Conservation (phyloP, 108 stramenopile species). For the Fistulifera solaris region DNA sequence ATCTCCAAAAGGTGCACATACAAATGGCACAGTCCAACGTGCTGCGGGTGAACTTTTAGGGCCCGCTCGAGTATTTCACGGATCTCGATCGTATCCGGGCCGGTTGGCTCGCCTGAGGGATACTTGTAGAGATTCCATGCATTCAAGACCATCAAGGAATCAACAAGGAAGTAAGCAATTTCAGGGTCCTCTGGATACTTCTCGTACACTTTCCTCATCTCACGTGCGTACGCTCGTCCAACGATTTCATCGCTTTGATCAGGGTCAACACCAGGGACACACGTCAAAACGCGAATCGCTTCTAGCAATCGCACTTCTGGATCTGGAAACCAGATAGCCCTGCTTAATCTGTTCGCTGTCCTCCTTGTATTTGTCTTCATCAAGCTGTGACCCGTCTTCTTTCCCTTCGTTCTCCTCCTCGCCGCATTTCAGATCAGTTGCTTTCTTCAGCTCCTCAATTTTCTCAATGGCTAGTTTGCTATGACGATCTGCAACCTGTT, state of each 20-base stretch:
- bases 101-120: conserved; percentile 31
- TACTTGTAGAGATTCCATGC: conserved; percentile 84
- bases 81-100: conserved; percentile 3
- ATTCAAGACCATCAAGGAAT: conserved; percentile 73
- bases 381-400: too few species aligned
- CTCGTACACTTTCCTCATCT: conserved; percentile 45
- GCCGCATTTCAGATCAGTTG: conserved; percentile 10
- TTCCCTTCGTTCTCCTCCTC: conserved; percentile 11
- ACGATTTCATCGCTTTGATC: conserved; percentile 36
- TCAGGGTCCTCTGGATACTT: conserved; percentile 63
- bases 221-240: conserved; percentile 66
- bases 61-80: background rate
- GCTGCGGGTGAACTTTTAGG: conserved; percentile 35
- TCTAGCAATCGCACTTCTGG: conserved; percentile 47
- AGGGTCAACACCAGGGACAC: conserved; percentile 59
- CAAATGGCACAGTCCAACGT: conserved; percentile 75
- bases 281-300: conserved; percentile 54
- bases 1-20: conserved; percentile 79
- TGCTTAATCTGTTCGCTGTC: background rate
- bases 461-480: conserved; percentile 46
- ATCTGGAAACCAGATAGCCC: conserved; percentile 44
- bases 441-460: conserved; percentile 42
- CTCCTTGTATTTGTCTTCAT: conserved; percentile 3
- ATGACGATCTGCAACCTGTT: conserved; percentile 71
- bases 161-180: conserved; percentile 64